Percentiles rank a stretch among this genome's conserved stretches.
Conservation (phyloP, 2,329 filamentous ascomycete species). For the Neofusicoccum sp. region DNA sequence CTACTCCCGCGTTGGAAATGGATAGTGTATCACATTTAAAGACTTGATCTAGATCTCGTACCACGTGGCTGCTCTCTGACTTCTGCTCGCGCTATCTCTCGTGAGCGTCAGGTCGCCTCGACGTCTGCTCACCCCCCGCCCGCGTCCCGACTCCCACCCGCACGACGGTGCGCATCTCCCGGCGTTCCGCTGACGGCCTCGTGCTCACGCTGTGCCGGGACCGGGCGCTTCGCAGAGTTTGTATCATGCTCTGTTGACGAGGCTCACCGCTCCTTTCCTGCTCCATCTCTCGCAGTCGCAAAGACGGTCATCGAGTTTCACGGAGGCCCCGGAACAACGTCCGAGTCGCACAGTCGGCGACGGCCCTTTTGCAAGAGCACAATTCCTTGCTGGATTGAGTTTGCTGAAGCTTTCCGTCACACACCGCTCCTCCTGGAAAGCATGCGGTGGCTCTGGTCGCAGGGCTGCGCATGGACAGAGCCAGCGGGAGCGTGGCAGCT, state of each 20-base stretch:
- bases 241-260: no score
- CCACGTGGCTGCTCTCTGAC: neutral
- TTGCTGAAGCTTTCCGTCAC: neutral
- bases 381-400: neutral
- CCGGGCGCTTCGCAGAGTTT: no score
- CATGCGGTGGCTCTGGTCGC: no score
- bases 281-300: neutral
- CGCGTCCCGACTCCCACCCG: neutral
- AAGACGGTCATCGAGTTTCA: neutral
- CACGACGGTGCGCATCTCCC: neutral
- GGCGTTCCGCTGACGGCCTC: neutral
- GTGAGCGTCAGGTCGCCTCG: neutral
- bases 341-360: neutral
- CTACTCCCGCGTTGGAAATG: slow-evolving; percentile 9
- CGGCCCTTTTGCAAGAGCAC: neutral
- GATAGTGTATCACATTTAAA: slow-evolving; percentile 10
- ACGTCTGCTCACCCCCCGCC: neutral
- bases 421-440: no score
- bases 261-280: neutral
- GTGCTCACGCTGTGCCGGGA: neutral
- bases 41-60: slow-evolving; percentile 4
- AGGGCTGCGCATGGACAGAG: neutral
- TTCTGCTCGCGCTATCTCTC: neutral
- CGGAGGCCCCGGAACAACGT: neutral
- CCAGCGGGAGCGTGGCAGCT: neutral